Base-by-base conservation (phyloP, 352 stramenopile genomes). In the Phytophthora podocarpi region DNA sequence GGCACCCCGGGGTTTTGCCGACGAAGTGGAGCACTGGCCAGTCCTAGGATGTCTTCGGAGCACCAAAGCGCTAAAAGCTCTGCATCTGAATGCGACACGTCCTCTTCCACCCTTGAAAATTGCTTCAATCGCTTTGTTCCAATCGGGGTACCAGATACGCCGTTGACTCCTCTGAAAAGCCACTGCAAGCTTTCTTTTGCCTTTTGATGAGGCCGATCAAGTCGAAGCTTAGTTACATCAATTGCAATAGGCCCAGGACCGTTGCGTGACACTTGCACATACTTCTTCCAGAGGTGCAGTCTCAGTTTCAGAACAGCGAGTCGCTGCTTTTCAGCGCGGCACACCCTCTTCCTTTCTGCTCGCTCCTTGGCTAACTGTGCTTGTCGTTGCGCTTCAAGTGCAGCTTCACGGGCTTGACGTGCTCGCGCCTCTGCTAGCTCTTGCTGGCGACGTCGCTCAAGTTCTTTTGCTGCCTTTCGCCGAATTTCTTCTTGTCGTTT, bases 261-360 rank as follows among this genome's bases (percentile, higher is more conserved):
- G 15, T 74, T 54, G 42, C 83, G 83, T 20, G 78, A 83, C 8
- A 53, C 56, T n/a, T 62, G 54, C n/a, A 78, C 67, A 63, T 89
- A 92, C 34, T 83, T 87, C 37, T 70, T 81, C 85, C 85, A 94
- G 28, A 73, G 34, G 15, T 80, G 70, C 16, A 94, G 76, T 30
- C 61, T 80, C 16, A 94, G 52, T 41, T 82, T 76, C 21, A 91
- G 32, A 1, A 89, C 40, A 6, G 81, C 81, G 7, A 80, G 64
- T 5, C 57, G 72, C 41, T 89, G 74, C 63, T 90, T 75, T 52
- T 79, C 74, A 21, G 59, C 66, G 18, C 64, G 64, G 21, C 45
- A 55, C n/a, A 60, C 32, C n/a, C 50, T 59, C 31, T 74, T 77
- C 31, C 32, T 50, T 63, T 74, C 64, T 37, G 51, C 68, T n/a